phyloP scores from a whole-genome alignment of 768 basidiomycete species.

The Neoboletus subvelutipes region DNA sequence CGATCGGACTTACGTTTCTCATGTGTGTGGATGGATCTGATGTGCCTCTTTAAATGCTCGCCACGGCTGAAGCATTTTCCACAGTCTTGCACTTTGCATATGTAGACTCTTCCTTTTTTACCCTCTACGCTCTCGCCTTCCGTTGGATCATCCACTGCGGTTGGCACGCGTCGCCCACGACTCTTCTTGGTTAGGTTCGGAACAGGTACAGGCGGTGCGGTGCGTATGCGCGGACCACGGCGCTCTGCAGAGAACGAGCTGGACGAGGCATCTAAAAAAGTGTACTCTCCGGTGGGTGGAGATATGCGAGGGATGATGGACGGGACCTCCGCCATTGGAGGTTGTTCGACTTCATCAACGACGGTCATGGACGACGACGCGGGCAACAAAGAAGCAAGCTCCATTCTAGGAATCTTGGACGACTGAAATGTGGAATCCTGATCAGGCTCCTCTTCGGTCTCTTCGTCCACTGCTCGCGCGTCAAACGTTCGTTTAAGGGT shows the following conservation, averaged over 20 bases:
- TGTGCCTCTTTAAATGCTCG: conserved; percentile 76
- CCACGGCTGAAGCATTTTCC: conserved; percentile 72
- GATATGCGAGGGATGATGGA: conserved; percentile 18
- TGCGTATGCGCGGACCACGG: conserved; percentile 50
- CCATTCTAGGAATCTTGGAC: conserved; percentile 32
- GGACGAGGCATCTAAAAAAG: conserved; percentile 35
- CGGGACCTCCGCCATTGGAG: conserved; percentile 5
- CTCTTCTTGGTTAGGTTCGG: conserved; percentile 81
- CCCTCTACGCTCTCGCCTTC: conserved; percentile 30
- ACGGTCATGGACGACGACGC: conserved; percentile 30
- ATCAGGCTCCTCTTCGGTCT: conserved; percentile 33
- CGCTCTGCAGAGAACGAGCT: conserved; percentile 39
- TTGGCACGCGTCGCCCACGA: conserved; percentile 75
- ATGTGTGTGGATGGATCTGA: conserved; percentile 71
- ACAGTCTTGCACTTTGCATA: conserved; percentile 68
- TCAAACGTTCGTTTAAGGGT: conserved; percentile 35
- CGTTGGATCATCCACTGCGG: conserved; percentile 30
- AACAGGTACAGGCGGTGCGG: conserved; percentile 64
- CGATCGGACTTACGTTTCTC: conserved; percentile 64
- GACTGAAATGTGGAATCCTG: conserved; percentile 19
- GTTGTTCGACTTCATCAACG: conserved; percentile 25
- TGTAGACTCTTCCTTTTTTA: conserved; percentile 42
- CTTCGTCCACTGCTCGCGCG: conserved; percentile 36
- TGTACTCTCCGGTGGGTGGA: conserved; percentile 34
- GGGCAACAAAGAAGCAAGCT: conserved; percentile 24